Percentiles rank a stretch among this genome's conserved stretches.
These are phyloP conservation scores for Limnomonas spitsbergensis DNA, from an alignment of 139 green algal genomes.

Conservation along the genomic window DNA sequence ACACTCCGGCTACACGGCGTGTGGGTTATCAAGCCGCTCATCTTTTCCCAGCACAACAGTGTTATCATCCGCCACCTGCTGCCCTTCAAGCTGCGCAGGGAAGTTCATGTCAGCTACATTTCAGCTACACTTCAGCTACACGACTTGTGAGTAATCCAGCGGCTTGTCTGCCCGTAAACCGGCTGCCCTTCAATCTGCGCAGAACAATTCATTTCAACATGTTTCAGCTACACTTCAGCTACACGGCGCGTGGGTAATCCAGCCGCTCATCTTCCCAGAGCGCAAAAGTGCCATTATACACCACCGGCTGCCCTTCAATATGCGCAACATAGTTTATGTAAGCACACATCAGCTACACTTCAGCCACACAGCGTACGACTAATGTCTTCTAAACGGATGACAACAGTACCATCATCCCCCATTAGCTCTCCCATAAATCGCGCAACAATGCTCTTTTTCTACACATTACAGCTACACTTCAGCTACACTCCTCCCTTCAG, in stretches of 20 bases:
- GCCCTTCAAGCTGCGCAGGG: slow-evolving; percentile 18
- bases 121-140: slow-evolving; percentile 28
- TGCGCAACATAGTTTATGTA: neutral
- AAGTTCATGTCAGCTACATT: neutral
- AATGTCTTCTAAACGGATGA: slow-evolving; percentile 66
- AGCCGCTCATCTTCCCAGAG: slow-evolving; percentile 67
- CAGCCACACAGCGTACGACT: slow-evolving; percentile 41
- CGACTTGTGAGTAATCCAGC: slow-evolving; percentile 52
- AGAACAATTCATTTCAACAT: no score
- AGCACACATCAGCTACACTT: neutral
- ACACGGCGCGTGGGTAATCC: slow-evolving; percentile 53
- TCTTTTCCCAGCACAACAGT: slow-evolving; percentile 62
- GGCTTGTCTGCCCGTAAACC: slow-evolving; percentile 64
- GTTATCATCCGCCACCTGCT: slow-evolving; percentile 58
- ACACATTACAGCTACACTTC: neutral
- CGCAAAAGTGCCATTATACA: slow-evolving; percentile 62
- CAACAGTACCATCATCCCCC: slow-evolving; percentile 64
- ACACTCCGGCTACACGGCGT: slow-evolving; percentile 37
- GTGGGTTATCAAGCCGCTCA: slow-evolving; percentile 56
- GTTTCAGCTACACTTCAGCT: no score
- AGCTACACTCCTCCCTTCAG: slow-evolving; percentile 48
- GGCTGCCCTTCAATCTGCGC: slow-evolving; percentile 65
- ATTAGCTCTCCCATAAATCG: slow-evolving; percentile 27
- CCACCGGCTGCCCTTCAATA: slow-evolving; percentile 36
- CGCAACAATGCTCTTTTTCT: neutral